Evolutionary conservation across 345 rosid genomes (phyloP).

Genomic region (Linum trigynum): DNA sequence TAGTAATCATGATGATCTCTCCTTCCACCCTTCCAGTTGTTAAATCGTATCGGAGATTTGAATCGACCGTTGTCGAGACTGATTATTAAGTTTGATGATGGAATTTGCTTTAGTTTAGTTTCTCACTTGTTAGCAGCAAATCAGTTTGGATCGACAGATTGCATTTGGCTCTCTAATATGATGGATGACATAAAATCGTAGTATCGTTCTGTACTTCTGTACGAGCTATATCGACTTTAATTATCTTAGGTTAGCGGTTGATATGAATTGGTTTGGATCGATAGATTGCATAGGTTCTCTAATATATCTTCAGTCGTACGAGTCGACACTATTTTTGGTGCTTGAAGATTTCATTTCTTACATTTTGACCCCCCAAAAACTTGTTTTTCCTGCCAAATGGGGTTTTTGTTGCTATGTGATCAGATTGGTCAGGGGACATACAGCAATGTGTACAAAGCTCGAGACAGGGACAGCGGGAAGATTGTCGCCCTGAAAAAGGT

Average conservation of each 20-base stretch:
- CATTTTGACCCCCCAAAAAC: background rate
- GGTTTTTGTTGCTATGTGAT: conserved; percentile 1
- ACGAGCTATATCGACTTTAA: no score
- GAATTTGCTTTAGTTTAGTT: no score
- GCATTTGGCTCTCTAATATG: no score
- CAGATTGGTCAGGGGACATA: conserved; percentile 91
- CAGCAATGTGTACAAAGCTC: conserved; percentile 85
- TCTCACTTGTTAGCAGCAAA: no score
- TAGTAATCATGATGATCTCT: no score
- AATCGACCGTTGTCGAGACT: no score
- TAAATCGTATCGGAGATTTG: no score
- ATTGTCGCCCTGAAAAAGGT: conserved; percentile 87
- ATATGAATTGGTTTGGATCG: background rate
- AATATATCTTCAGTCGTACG: background rate
- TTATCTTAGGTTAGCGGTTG: background rate
- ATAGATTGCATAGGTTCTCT: background rate
- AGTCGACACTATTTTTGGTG: background rate
- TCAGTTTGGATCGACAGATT: no score
- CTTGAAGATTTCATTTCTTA: background rate
- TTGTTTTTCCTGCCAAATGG: background rate
- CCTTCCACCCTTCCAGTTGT: no score
- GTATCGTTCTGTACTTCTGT: no score
- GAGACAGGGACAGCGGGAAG: conserved; percentile 55
- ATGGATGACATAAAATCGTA: no score
- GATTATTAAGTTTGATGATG: no score